Base-by-base conservation (phyloP, 2,329 filamentous ascomycete genomes). In the Teratosphaeria destructans region DNA sequence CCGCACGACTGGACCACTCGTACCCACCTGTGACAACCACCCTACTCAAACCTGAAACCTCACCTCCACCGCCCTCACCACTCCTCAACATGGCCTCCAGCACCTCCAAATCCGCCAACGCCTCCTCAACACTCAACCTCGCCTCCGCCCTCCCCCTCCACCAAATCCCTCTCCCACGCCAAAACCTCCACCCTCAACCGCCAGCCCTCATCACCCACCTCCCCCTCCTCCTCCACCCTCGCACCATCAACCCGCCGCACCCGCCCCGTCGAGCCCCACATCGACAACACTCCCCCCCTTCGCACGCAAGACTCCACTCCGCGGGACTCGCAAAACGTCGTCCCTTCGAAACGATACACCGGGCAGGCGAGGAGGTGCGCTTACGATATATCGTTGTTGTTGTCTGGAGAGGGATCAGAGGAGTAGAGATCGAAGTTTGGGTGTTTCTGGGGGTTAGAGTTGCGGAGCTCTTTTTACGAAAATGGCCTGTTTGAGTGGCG, bases 121-220 rank as follows among this genome's bases (percentile, higher is more conserved):
- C 85, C 73, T 84, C 77, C 67, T 84, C 79, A 0, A 81, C 78
- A 8, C 74, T 75, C 72, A 85, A 82, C 63, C 76, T 72, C n/a
- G 74, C 68, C 64, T 85, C 77, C 14, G 72, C 71, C 62, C 73
- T 73, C 19, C 82, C 1, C 82, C 11, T 72, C 71, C 2, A 71
- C 65, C 39, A 87, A 66, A 10, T 77, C 76, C 71, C 81, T 76
- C 0, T 78, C 84, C 82, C 84, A 88, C 5, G 81, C 83, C 61
- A 77, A 77, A 8, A 87, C 78, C 72, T 88, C 85, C 57, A 82
- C 79, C 61, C 75, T 76, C 3, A 88, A 83, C 8, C 82, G 83
- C 37, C 70, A 77, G 12, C 75, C 52, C 64, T 74, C 76, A 56
- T 80, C 76, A 57, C 79, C 74, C 2, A 69, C 66, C 64, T 82